phyloP scores from a whole-genome alignment of 2,329 filamentous ascomycete species.

The Sporothrix variecibatus region DNA sequence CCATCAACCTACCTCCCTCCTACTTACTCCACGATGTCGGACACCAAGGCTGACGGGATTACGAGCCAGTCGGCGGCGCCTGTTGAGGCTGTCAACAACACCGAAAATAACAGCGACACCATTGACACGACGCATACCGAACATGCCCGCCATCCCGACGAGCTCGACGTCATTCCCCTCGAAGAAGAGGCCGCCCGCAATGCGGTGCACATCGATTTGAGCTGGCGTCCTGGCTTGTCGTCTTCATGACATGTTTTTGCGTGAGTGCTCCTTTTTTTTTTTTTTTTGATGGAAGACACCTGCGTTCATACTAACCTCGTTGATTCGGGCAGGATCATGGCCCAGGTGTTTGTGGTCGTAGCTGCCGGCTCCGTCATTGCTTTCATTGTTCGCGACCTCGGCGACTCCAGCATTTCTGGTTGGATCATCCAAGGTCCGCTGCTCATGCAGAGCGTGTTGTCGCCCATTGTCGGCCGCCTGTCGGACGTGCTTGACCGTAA shows the following conservation, averaged over 20 bases:
- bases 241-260: conserved; percentile 54
- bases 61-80: neutral
- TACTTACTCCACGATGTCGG: neutral
- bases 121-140: neutral
- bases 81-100: neutral
- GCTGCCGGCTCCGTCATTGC: conserved; percentile 58
- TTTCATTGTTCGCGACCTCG: conserved; percentile 57
- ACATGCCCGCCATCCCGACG: conserved; percentile 3
- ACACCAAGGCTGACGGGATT: conserved; percentile 6
- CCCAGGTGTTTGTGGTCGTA: conserved; percentile 58
- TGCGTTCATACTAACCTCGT: neutral
- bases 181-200: conserved; percentile 38
- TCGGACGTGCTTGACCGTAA: conserved; percentile 60
- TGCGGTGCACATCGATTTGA: conserved; percentile 48
- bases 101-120: neutral
- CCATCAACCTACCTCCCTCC: neutral
- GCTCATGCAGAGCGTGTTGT: conserved; percentile 59
- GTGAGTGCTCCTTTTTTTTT: conserved; percentile 34
- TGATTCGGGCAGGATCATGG: conserved; percentile 44
- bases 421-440: conserved; percentile 61
- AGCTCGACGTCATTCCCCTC: conserved; percentile 31
- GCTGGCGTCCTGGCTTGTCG: conserved; percentile 56
- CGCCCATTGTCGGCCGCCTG: conserved; percentile 56
- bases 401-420: conserved; percentile 51
- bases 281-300: too few species aligned